phyloP scores from a whole-genome alignment of 345 rosid species.

The Conringia planisiliqua region DNA sequence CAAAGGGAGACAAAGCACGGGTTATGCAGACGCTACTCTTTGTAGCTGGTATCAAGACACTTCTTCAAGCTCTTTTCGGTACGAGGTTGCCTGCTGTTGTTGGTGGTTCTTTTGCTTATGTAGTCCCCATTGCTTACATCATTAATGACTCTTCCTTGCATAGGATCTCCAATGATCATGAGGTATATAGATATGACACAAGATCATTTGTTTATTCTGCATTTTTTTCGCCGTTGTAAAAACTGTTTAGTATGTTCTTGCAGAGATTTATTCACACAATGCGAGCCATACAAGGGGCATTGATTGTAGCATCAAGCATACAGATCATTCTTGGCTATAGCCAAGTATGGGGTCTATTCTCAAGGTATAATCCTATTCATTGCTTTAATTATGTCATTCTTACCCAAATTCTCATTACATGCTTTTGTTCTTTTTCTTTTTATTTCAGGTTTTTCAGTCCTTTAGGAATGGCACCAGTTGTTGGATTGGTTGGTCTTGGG shows the following conservation, averaged over 20 bases:
- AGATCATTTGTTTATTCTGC: not conserved
- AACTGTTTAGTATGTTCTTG: constrained; percentile 33
- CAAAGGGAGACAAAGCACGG: constrained; percentile 76
- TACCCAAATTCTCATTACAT: not conserved
- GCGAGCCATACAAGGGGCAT: constrained; percentile 90
- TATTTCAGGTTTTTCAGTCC: constrained; percentile 71
- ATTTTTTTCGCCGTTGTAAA: not conserved
- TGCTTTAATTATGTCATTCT: not conserved
- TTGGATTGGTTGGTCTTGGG: constrained; percentile 90
- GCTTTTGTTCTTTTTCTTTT: not conserved
- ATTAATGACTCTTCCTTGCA: constrained; percentile 70
- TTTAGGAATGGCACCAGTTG: constrained; percentile 87
- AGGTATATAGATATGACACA: constrained; percentile 10
- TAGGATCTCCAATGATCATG: constrained; percentile 56
- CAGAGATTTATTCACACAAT: constrained; percentile 92
- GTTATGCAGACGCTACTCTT: constrained; percentile 90
- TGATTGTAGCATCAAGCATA: constrained; percentile 82
- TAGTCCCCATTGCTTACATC: constrained; percentile 68
- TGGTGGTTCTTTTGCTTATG: constrained; percentile 81
- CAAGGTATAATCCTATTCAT: constrained; percentile 46
- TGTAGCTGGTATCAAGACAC: constrained; percentile 84
- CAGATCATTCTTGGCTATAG: constrained; percentile 87
- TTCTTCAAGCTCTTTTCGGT: constrained; percentile 84
- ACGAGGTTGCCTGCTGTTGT: constrained; percentile 89
- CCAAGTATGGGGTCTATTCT: constrained; percentile 89